These are phyloP conservation scores for Vitis hybrid DNA, from an alignment of 177 flowering plant species.

Conservation along the genomic window DNA sequence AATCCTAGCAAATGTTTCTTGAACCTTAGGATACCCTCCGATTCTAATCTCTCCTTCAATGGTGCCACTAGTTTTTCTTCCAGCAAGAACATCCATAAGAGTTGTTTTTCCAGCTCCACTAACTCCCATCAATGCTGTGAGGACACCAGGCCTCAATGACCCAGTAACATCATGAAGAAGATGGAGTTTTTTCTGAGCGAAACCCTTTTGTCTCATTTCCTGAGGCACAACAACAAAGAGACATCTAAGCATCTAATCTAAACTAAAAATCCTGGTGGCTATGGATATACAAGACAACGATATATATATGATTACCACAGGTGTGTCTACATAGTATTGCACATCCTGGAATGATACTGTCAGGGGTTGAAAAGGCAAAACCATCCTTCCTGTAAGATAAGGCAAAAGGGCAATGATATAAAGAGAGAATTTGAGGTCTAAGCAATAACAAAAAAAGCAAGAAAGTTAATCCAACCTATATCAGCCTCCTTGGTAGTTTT, in stretches of 20 bases:
- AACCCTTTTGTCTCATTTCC: slow-evolving; percentile 73
- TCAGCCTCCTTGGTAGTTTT: slow-evolving; percentile 6
- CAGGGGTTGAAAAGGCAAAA: slow-evolving; percentile 68
- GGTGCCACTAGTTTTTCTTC: slow-evolving; percentile 75
- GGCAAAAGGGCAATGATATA: background rate
- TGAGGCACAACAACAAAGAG: slow-evolving; percentile 21
- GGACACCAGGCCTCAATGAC: slow-evolving; percentile 71
- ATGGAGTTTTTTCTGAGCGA: slow-evolving; percentile 44
- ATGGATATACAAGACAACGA: too few relatives aligned
- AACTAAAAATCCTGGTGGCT: too few relatives aligned
- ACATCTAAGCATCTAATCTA: background rate
- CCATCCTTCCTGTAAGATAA: slow-evolving; percentile 45
- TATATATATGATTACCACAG: slow-evolving; percentile 41
- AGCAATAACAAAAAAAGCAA: background rate
- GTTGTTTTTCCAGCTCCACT: slow-evolving; percentile 95
- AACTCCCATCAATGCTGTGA: slow-evolving; percentile 89
- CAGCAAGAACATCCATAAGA: slow-evolving; percentile 78
- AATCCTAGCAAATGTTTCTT: slow-evolving; percentile 75
- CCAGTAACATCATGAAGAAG: slow-evolving; percentile 68
- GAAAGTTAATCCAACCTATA: slow-evolving; percentile 25
- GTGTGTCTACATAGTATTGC: slow-evolving; percentile 65
- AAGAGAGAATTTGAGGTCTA: background rate
- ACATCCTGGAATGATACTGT: slow-evolving; percentile 55
- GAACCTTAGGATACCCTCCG: slow-evolving; percentile 70
- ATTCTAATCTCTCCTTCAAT: slow-evolving; percentile 70